Base-by-base conservation (phyloP, 2,329 filamentous ascomycete genomes). In the Aspergillus aculeatus region DNA sequence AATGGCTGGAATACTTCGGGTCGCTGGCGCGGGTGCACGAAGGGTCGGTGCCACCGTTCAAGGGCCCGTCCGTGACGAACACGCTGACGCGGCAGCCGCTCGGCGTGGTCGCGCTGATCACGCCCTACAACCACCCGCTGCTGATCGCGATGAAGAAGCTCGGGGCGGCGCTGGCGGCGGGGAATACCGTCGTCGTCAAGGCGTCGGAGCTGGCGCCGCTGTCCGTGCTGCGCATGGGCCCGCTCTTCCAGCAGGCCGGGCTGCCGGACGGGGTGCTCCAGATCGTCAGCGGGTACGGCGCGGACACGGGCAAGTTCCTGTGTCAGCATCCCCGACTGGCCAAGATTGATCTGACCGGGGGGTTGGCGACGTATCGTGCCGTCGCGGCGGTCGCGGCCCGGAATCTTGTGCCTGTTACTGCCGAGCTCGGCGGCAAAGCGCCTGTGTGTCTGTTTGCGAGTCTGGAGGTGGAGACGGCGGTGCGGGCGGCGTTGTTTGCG, bases 1-100 rank as follows among this genome's bases (percentile, higher is more conserved):
- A 74, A 60, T 91, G 88, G 88, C 86, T 91, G 74, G 85, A 84
- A 61, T 91, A 91, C 76, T 91, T 88, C 68, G 87, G 87, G 1
- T 81, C 86, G 0, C 70, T 90, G 1, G 80, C 89, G 32, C 83
- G 88, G n/a, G 86, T 84, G 1, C 86, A 89, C 68, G 86, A 90
- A 73, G 82, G 86, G 2, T 75, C 84, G 2, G 84, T 91, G 0
- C 79, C 90, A 1, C 88, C 89, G 0, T 90, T 88, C 2, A 77
- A 71, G 41, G 75, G 75, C 0, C 74, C 73, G 26, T 7, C 7
- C 5, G 67, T 77, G 2, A 71, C 76, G 50, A 77, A 77, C 57
- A 77, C 74, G 3, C 61, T 77, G 14, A 74, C 73, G 5, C 66
- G 73, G 11, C 52, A 71, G 5, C 77, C 77, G 3, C 60, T 77